Evolutionary conservation across 257 asterid genomes (phyloP), one percentile per base, ranked within the genome.

Genomic region (Phtheirospermum japonicum): DNA sequence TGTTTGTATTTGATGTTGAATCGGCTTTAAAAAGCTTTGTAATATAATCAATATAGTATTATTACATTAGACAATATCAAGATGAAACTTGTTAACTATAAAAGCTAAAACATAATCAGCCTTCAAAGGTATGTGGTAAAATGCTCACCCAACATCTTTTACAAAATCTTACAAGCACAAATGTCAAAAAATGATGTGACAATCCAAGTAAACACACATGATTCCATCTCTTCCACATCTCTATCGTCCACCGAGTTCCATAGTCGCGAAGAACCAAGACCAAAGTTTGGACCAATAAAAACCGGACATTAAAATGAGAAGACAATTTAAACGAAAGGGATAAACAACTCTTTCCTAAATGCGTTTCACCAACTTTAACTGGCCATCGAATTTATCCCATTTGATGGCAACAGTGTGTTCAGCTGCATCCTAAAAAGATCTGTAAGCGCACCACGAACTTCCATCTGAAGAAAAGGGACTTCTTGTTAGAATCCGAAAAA

Each of bases 371-470:
- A 39, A 37, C 18, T 40, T 30, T 36, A 37, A 37, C 16, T 12
- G n/a, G 19, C 43, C 20, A 4, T 18, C 14, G n/a, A 12, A 48
- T 49, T 49, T 34, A 62, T 17, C 43, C 63, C 63, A 54, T 31
- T 10, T 19, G 57, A 63, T 14, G 73, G 78, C 73, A 85, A 71
- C 65, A 84, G 69, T 51, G 79, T 66, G 51, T 73, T 83, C 86
- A 92, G 73, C 80, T 92, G 99, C 80, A 62, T 68, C 71, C 69
- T 74, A 70, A 90, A 89, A 59, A 92, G 90, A 65, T 92, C 93
- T 0, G 97, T 84, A 36, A 92, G 83, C 30, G 96, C 94, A 72
- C 89, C 92, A 20, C 97, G 97, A 17, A 92, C 86, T 62, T 89
- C 97, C 90, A 92, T 86, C 99, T 92, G 93, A 43, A 58, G 58